Conservation (phyloP, 192 early-diverging fungal species). For the Coemansia sp. region DNA sequence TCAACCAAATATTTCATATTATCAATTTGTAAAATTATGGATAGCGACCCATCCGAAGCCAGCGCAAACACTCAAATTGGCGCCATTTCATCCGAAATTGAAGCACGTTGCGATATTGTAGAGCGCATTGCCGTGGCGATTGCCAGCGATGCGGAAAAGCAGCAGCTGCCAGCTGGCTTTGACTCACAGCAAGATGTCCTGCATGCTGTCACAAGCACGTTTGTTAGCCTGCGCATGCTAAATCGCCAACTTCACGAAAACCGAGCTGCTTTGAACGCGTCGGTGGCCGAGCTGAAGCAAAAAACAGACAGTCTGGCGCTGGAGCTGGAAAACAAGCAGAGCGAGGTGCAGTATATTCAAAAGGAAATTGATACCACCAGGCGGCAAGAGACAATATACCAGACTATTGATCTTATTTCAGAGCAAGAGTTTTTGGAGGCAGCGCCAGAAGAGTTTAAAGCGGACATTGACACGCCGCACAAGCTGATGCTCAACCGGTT, state of each 20-base stretch:
- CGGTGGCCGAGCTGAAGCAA: conserved; percentile 27
- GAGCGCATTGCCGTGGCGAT: not conserved
- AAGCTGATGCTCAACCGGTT: conserved; percentile 47
- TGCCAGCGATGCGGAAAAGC: not conserved
- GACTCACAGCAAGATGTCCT: conserved; percentile 14
- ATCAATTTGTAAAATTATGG: not conserved
- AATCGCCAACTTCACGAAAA: conserved; percentile 39
- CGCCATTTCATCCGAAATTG: not conserved
- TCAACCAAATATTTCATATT: not conserved
- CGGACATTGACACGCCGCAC: conserved; percentile 28
- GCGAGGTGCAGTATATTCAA: conserved; percentile 34
- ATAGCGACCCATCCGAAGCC: not conserved
- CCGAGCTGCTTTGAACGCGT: conserved; percentile 11
- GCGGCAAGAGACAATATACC: conserved; percentile 47
- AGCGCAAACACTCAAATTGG: not conserved
- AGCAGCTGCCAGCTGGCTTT: not conserved
- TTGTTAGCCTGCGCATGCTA: conserved; percentile 31
- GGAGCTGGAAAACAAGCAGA: conserved; percentile 29
- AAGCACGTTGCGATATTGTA: not conserved
- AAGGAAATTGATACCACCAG: conserved; percentile 39
- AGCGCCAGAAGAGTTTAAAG: conserved; percentile 29
- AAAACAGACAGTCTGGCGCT: conserved; percentile 32
- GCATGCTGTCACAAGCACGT: conserved; percentile 19
- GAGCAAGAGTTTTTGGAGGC: conserved; percentile 18
- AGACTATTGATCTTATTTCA: conserved; percentile 35